These are phyloP conservation scores for Pseudonitzschia multiseries DNA, from an alignment of 108 stramenopile genomes.

Conservation along the genomic window DNA sequence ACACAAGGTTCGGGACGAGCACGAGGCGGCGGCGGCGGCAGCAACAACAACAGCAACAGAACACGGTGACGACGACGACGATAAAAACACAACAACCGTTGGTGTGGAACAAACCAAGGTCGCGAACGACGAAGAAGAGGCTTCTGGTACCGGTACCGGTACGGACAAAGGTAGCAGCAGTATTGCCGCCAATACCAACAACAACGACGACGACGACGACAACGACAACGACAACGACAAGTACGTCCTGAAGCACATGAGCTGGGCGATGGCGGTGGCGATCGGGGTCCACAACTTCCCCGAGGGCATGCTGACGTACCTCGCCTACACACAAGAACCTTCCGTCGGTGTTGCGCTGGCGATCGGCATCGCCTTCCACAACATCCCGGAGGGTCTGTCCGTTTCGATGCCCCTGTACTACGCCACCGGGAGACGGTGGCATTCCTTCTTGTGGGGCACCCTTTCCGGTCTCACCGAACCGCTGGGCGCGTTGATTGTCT, in stretches of 20 bases:
- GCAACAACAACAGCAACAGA: not conserved
- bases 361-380: constrained; percentile 75
- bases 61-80: too few species aligned
- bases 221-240: not conserved
- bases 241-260: constrained; percentile 36
- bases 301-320: constrained; percentile 84
- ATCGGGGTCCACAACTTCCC: constrained; percentile 88
- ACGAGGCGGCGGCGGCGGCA: not conserved
- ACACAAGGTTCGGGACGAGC: not conserved
- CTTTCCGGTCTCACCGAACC: constrained; percentile 74
- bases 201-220: too few species aligned
- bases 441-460: constrained; percentile 78
- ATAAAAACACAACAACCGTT: too few species aligned
- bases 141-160: too few species aligned
- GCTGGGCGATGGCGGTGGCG: constrained; percentile 68
- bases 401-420: constrained; percentile 91
- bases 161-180: too few species aligned
- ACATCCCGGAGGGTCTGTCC: constrained; percentile 82
- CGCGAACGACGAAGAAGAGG: too few species aligned
- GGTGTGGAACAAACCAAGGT: too few species aligned
- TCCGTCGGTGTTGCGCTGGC: constrained; percentile 66
- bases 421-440: constrained; percentile 78
- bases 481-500: constrained; percentile 80
- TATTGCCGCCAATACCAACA: too few species aligned
- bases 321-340: constrained; percentile 69